Evolutionary conservation across 495 filamentous ascomycete genomes (phyloP).

Genomic region (Talaromyces adpressus): DNA sequence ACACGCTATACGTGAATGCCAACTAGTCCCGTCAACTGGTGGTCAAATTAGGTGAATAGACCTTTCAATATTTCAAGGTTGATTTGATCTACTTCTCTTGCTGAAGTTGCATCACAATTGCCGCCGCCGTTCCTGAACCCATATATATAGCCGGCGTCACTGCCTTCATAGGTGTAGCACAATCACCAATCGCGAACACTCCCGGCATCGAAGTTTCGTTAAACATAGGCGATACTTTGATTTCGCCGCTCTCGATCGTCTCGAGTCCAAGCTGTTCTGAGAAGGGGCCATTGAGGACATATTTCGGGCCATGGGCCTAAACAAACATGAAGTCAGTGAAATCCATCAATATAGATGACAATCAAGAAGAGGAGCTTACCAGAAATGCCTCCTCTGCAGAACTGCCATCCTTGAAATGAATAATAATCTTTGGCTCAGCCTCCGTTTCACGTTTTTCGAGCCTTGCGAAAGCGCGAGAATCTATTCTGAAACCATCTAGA

Average conservation of each 20-base stretch:
- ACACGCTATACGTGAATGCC: no score
- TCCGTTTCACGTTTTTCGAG: constrained; percentile 8
- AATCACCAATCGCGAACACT: constrained; percentile 35
- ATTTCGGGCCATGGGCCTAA: constrained; percentile 16
- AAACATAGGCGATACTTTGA: constrained; percentile 23
- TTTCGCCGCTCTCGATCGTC: constrained; percentile 17
- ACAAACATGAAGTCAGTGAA: not conserved
- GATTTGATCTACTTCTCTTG: constrained; percentile 1
- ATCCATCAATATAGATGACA: not conserved
- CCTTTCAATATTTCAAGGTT: no score
- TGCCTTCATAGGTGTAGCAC: constrained; percentile 15
- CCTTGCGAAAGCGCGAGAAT: constrained; percentile 11
- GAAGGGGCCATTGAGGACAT: constrained; percentile 15
- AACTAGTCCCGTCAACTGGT: no score
- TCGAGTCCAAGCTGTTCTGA: constrained; percentile 26
- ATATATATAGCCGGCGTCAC: constrained; percentile 11
- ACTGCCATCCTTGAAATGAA: constrained; percentile 12
- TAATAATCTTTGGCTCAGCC: not conserved
- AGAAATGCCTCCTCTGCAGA: constrained; percentile 13
- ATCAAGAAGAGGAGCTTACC: not conserved
- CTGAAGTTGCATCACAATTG: constrained; percentile 11
- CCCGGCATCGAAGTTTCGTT: constrained; percentile 28
- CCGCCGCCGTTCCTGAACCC: constrained; percentile 13
- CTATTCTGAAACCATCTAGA: constrained; percentile 6
- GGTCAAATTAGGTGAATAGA: no score